A percentile compares a stretch with the other conserved stretches of the same genome.
These are phyloP conservation scores for Fusarium heterosporum DNA, from an alignment of 2,329 filamentous ascomycete species.

Conservation along the genomic window DNA sequence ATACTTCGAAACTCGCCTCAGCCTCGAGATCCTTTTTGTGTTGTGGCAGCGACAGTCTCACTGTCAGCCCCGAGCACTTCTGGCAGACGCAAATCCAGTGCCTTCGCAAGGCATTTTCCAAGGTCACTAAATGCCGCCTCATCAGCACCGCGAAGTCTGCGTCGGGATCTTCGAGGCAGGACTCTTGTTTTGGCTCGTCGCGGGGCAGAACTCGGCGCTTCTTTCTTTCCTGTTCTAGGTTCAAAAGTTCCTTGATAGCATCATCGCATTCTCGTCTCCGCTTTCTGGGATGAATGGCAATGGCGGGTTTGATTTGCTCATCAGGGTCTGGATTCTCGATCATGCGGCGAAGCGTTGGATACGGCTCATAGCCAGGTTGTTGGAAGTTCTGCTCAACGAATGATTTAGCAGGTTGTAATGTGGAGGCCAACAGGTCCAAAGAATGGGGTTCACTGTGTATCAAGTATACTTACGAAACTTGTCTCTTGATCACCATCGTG, in stretches of 20 bases:
- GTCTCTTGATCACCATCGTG: not conserved
- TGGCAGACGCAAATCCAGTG: constrained; percentile 2
- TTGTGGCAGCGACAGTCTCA: constrained; percentile 1
- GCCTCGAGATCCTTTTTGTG: not conserved
- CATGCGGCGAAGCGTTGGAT: not conserved
- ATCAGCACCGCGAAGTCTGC: not conserved
- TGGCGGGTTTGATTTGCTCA: not conserved
- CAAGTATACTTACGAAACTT: not conserved
- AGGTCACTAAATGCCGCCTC: not conserved
- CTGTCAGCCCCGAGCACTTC: not conserved
- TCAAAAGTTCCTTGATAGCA: not conserved
- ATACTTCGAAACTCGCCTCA: constrained; percentile 1
- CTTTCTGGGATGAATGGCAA: not conserved
- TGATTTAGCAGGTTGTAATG: not conserved
- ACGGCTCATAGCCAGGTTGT: not conserved
- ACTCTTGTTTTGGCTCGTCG: not conserved
- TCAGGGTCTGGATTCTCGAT: not conserved
- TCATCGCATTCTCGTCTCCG: not conserved
- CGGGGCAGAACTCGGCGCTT: not conserved
- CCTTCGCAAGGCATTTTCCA: not conserved
- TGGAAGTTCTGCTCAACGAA: not conserved
- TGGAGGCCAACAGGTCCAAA: too few relatives aligned
- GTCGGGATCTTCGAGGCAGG: not conserved
- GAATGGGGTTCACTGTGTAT: not conserved
- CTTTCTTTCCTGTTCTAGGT: not conserved